Evolutionary conservation across 2,329 filamentous ascomycete genomes (phyloP), one percentile per base, ranked within the genome.

Genomic region (Tolypocladium pustulatum): DNA sequence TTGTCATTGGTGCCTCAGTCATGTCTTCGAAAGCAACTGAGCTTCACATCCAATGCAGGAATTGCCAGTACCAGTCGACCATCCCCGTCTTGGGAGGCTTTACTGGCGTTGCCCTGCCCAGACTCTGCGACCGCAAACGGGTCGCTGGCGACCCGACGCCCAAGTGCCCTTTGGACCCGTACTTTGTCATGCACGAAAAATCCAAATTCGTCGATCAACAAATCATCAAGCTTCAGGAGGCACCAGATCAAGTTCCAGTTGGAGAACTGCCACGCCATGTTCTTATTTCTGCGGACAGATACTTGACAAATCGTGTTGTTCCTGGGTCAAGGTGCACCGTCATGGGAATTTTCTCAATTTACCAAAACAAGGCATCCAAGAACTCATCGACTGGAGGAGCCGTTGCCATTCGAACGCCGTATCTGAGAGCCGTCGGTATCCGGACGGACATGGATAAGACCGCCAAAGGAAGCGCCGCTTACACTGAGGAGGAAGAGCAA

Each of bases 311-410:
- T 71, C 85, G 91, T 56, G 94, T 99, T 3, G 92, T 99, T 4
- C 94, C 94, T 7, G 94, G 94, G 36, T 95, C 93, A 56, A 83
- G 93, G 71, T 99, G 94, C 72, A 96, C 91, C 3, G 82, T 99
- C 22, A 97, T 94, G 84, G 94, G 94, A 25, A 91, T 99, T 38
- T 99, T 97, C 77, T 97, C 93, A 36, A 97, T 97, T 68, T 99
- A 97, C 73, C 91, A 97, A 72, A 89, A 88, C 66, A 97, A 97
- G 73, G 89, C 87, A 46, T 88, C 84, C 49, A 95, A 92, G 73
- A 89, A 87, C 65, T 85, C 84, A 5, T 83, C 81, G 22, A 84
- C 82, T 2, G 87, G 86, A 57, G 88, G 88, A 2, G 94, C 94
- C 1, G 92, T 97, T 3, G 94, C 94, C 10, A 97, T 99, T 66